A percentile compares a stretch with the other conserved stretches of the same genome.
Evolutionary conservation across 2,329 filamentous ascomycete species (phyloP).

Genomic region (Fusarium solani-melongenae): DNA sequence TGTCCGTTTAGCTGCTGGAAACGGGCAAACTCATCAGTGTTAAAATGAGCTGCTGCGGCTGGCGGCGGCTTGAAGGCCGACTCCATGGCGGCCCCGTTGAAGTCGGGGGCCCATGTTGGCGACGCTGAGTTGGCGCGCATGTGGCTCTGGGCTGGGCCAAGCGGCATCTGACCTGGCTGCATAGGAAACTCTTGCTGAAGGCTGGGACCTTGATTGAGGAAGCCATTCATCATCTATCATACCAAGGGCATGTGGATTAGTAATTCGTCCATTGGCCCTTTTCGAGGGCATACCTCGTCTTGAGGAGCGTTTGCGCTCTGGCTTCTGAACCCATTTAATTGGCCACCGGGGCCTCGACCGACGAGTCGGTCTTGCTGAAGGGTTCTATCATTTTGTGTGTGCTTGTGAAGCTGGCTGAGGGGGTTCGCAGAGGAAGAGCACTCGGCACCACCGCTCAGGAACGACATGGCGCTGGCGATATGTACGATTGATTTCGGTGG

Average conservation of each 20-base stretch:
- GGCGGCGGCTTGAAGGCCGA: conserved; percentile 71
- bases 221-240: conserved; percentile 88
- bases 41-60: conserved; percentile 72
- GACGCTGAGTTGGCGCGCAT: conserved; percentile 65
- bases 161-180: conserved; percentile 59
- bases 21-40: conserved; percentile 84
- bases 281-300: conserved; percentile 69
- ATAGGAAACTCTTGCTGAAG: conserved; percentile 66
- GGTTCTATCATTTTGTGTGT: conserved; percentile 95
- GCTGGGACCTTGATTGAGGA: conserved; percentile 81
- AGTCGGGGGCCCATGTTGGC: conserved; percentile 65
- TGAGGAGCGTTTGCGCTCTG: conserved; percentile 75
- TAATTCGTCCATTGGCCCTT: conserved; percentile 37
- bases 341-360: conserved; percentile 75
- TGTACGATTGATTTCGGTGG: conserved; percentile 7
- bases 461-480: conserved; percentile 76
- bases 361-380: conserved; percentile 90
- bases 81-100: conserved; percentile 73
- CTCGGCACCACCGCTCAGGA: conserved; percentile 92
- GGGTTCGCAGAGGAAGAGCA: conserved; percentile 97
- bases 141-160: conserved; percentile 63
- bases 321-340: conserved; percentile 82
- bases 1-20: conserved; percentile 81
- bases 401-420: conserved; percentile 96
- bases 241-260: conserved; percentile 40